Evolutionary conservation across 257 asterid species (phyloP), one percentile per base, ranked within the genome.

Genomic region (Penstemon barbatus): DNA sequence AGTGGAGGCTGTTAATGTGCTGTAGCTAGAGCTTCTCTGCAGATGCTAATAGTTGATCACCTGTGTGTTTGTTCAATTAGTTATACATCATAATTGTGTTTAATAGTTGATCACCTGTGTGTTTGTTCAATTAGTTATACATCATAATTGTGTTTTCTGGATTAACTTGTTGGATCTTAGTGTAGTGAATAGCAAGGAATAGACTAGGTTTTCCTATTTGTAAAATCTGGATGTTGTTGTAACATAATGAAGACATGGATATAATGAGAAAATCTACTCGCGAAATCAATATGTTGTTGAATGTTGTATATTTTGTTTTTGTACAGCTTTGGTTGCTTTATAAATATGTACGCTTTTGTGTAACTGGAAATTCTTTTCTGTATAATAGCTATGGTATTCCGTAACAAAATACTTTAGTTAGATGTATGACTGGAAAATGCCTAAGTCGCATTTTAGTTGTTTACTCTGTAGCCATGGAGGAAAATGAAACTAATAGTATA

Each of bases 111-210:
- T 62, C 42, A 39, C 36, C 11, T n/a, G 37, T 49, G 44, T 37
- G 60, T 45, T 55, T 46, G 72, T 59, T 63, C 46, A 49, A 62
- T 46, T 61, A 38, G 38, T 51, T 71, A 56, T 65, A 60, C 54
- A 55, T 4, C 39, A 36, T 57, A 11, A 10, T 44, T 56, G 57
- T 57, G 33, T 12, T n/a, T 25, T 52, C 12, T 44, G 67, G 73
- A 66, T 52, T 15, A 48, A 39, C 40, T 4, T 51, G 13, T 56
- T 15, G 39, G 4, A 58, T 7, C 7, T 62, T 52, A 63, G 41
- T 54, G 36, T 6, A 25, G 25, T 59, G 53, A 19, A 4, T 43
- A 50, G 40, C 60, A 10, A 25, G 48, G 69, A 13, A 45, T 71
- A 57, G 64, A 67, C 56, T 39, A 11, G 39, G 61, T 25, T 58